Base-by-base conservation (phyloP, 805 yeast genomes). In the Candida khao-thaluensis region DNA sequence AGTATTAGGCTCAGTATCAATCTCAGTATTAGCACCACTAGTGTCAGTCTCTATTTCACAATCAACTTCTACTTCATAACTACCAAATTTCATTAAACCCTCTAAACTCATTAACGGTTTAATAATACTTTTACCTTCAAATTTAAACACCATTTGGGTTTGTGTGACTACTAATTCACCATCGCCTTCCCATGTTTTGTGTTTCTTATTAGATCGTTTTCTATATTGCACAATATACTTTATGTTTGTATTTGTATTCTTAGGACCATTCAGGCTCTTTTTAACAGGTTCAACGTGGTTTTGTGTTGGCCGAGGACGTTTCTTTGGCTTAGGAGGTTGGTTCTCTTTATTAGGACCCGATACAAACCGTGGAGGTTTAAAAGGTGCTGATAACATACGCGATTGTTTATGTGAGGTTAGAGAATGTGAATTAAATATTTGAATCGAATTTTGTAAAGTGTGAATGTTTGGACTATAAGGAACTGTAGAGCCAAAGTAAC, bases 161-260 rank as follows among this genome's bases (percentile, higher is more conserved):
- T 50, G 45, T n/a, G 59, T 53, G 2, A 71, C 54, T 0, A 61
- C 50, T 11, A 83, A 63, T 23, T 64, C 60, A 5, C 96, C 98
- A 62, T 93, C 98, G 2, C 95, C 95, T 40, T 87, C 95, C 99
- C 99, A 93, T 0, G 88, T 81, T 56, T 90, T 90, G 58, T 89
- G 80, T 68, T 91, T 88, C 61, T 85, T 87, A 22, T 64, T 70
- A 0, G 91, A 69, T 29, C 71, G 70, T 57, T 87, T 88, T 23
- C 99, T 66, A 74, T 82, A 85, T 48, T 85, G 72, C 5, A 79
- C 77, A 17, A 53, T 45, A 47, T 52, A 65, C 23, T 28, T 27
- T 14, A 5, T 6, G 11, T 14, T 27, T 14, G 10, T 12, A 14
- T 16, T 15, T 7, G 4, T 16, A 14, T 4, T 16, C 23, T 31